Base-by-base conservation (phyloP, 1,284 basidiomycete genomes). In the Austroboletus rostrupii region DNA sequence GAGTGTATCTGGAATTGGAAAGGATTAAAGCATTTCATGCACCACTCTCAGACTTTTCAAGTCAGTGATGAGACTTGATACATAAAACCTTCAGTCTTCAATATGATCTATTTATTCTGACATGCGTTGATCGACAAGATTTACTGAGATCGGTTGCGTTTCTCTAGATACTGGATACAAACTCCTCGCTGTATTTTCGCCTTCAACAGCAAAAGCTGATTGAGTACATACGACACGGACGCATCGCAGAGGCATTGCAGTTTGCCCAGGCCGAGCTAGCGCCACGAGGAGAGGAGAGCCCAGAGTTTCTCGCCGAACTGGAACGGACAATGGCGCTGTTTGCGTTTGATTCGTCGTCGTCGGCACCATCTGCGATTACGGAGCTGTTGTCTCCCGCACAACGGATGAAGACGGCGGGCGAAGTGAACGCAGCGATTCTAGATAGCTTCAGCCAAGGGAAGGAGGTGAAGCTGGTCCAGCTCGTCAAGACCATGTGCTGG, bases 21-120 rank as follows among this genome's bases (percentile, higher is more conserved):
- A 89, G 71, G 92, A 95, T 95, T 92, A 86, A 78, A 89, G 63
- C 62, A 70, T 81, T 87, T 91, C 93, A 97, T 97, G 95, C 95
- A 98, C 95, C 95, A 97, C 94, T 89, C 95, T 85, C 79, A 97
- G 87, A 77, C 83, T 78, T 65, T 59, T 42, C 77, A 55, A 61
- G 83, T 79, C 81, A 73, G 69, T 89, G 89, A 86, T 84, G 89
- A 90, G 69, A 83, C 65, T 70, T 60, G 69, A 26, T 26, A 26
- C 23, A 26, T 26, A 72, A 71, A 80, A 85, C 85, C 85, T 90
- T 89, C 87, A 89, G 87, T 90, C 86, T 90, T 90, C 85, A 90
- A 90, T 85, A 90, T 90, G 88, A 88, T 79, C 61, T 56, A 57
- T 62, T 56, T 49, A 55, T 47, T 52, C 48, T 47, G 41, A 32